A percentile compares a stretch with the other conserved stretches of the same genome.
Evolutionary conservation across 306 rosid genomes (phyloP).

Genomic region (Cicer yamashitae): DNA sequence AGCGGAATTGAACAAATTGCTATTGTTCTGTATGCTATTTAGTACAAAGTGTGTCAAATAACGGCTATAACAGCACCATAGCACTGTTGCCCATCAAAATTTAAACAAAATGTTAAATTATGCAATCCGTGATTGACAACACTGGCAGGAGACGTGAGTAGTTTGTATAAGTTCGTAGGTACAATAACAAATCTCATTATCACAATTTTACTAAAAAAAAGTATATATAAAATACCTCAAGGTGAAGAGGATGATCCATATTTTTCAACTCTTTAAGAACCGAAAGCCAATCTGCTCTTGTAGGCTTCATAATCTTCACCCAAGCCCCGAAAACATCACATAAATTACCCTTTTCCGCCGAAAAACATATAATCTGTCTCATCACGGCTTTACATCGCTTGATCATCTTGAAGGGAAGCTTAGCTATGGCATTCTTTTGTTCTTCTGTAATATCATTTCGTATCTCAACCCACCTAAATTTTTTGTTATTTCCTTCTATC

Average conservation of each 20-base stretch:
- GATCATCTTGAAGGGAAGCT: slow-evolving; percentile 67
- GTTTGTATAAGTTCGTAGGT: neutral
- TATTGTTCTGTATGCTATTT: too few relatives aligned
- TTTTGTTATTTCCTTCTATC: slow-evolving; percentile 45
- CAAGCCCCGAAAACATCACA: slow-evolving; percentile 69
- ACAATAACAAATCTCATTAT: neutral
- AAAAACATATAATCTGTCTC: slow-evolving; percentile 87
- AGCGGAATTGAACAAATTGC: too few relatives aligned
- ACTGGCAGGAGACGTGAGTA: neutral
- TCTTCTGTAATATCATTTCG: slow-evolving; percentile 52
- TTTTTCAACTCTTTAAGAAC: slow-evolving; percentile 71
- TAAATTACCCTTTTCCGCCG: slow-evolving; percentile 55
- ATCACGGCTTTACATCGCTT: slow-evolving; percentile 77
- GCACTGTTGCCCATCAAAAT: too few relatives aligned
- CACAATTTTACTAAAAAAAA: neutral
- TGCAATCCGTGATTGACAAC: too few relatives aligned
- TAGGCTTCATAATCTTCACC: slow-evolving; percentile 82
- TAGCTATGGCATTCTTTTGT: slow-evolving; percentile 63
- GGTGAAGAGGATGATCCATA: slow-evolving; percentile 69
- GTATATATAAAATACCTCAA: slow-evolving; percentile 58
- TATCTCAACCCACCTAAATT: slow-evolving; percentile 68
- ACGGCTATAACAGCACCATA: too few relatives aligned
- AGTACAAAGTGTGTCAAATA: too few relatives aligned
- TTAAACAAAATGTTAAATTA: too few relatives aligned
- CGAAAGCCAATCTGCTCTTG: slow-evolving; percentile 85